Percentiles rank a stretch among this genome's conserved stretches.
Conservation (phyloP, 805 yeast genomes). For the Metschnikowia hibisci region DNA sequence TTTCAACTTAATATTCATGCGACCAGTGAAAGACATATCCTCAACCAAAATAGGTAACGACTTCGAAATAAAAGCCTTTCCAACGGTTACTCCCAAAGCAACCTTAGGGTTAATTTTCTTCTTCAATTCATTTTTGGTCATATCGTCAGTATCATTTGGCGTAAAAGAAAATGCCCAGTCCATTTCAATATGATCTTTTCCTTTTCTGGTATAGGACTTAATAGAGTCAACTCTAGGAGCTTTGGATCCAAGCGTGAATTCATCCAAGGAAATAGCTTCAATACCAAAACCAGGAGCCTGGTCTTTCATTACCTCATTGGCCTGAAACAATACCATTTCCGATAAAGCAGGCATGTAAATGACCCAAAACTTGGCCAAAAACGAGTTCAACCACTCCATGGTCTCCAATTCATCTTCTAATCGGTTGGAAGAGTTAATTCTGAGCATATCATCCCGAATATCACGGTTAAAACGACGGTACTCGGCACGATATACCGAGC, state of each 20-base stretch:
- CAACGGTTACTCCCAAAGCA: constrained; percentile 74
- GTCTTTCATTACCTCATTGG: constrained; percentile 64
- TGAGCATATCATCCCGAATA: constrained; percentile 69
- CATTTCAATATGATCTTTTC: constrained; percentile 68
- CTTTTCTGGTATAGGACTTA: constrained; percentile 68
- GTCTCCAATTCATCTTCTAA: constrained; percentile 65
- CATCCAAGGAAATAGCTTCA: constrained; percentile 66
- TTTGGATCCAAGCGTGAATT: constrained; percentile 76
- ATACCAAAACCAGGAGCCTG: constrained; percentile 82
- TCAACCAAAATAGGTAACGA: constrained; percentile 75
- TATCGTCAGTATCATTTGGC: constrained; percentile 78
- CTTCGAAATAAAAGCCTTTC: constrained; percentile 76
- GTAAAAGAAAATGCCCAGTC: constrained; percentile 80
- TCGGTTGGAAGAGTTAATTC: constrained; percentile 59
- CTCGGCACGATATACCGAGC: constrained; percentile 68
- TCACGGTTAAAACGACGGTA: constrained; percentile 72
- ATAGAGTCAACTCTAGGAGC: constrained; percentile 73
- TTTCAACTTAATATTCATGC: constrained; percentile 58
- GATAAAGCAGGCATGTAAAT: constrained; percentile 84
- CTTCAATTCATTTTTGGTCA: constrained; percentile 72
- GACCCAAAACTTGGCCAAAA: constrained; percentile 79
- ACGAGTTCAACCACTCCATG: constrained; percentile 77
- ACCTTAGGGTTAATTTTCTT: constrained; percentile 76
- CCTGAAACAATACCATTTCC: constrained; percentile 65
- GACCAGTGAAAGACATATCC: constrained; percentile 72